Conservation (phyloP, 2,329 filamentous ascomycete species). For the Colletotrichum chrysophilum region DNA sequence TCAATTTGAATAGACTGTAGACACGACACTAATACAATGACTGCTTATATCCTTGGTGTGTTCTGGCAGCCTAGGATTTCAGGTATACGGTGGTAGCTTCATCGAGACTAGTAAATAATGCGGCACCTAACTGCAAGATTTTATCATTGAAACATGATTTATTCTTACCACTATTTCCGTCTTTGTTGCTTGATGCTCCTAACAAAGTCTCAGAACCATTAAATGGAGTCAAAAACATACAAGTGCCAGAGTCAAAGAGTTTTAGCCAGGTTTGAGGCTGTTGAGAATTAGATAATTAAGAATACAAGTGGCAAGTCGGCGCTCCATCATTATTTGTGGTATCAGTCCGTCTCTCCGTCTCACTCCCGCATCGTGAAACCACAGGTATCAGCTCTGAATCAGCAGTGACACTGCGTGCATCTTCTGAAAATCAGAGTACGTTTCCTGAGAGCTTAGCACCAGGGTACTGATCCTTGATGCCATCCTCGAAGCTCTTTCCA, state of each 20-base stretch:
- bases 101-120: not conserved
- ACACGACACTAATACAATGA: fast-evolving
- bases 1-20: not conserved
- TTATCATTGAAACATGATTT: not conserved
- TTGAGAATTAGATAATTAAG: not conserved
- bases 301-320: not conserved
- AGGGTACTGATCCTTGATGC: constrained; percentile 1
- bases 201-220: fast-evolving
- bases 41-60: not conserved
- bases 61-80: fast-evolving
- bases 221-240: not conserved
- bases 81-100: not conserved
- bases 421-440: not conserved
- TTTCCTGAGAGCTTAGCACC: not conserved
- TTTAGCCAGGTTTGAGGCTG: not conserved
- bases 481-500: constrained; percentile 23
- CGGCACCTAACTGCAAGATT: too few species aligned
- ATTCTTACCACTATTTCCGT: fast-evolving
- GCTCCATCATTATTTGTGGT: not conserved
- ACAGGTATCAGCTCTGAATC: not conserved
- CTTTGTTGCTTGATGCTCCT: not conserved
- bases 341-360: not conserved
- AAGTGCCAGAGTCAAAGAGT: fast-evolving
- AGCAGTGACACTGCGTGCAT: not conserved
- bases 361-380: not conserved